phyloP scores from a whole-genome alignment of 2,329 filamentous ascomycete species.

The Ascosphaera aggregata region DNA sequence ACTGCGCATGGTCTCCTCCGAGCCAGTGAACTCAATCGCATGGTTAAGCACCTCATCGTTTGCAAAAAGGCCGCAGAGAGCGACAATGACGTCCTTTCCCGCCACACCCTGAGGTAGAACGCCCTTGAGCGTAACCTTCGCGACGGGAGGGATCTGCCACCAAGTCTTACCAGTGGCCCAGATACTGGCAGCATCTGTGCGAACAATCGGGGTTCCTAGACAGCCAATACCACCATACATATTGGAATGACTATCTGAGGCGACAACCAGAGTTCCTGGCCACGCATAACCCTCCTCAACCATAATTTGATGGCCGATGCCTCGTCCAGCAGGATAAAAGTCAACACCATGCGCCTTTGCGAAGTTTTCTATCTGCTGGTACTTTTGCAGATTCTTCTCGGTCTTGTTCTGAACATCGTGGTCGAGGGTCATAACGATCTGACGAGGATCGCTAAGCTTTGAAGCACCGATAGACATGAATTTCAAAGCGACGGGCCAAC shows the following conservation, averaged over 20 bases:
- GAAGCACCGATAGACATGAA: conserved; percentile 66
- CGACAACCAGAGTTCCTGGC: conserved; percentile 67
- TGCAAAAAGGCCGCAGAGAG: conserved; percentile 67
- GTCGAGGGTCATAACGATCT: conserved; percentile 66
- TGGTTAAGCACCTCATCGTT: conserved; percentile 80
- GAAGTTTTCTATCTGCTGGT: conserved; percentile 59
- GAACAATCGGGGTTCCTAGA: conserved; percentile 58
- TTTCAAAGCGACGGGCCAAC: conserved; percentile 51
- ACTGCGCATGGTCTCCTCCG: conserved; percentile 49
- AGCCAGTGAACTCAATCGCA: conserved; percentile 66
- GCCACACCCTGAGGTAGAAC: conserved; percentile 55
- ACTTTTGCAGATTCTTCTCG: conserved; percentile 62
- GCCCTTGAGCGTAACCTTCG: conserved; percentile 56
- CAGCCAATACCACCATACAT: conserved; percentile 64
- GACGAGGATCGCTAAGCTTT: conserved; percentile 43
- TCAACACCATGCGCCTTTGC: conserved; percentile 52
- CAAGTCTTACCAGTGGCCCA: conserved; percentile 68
- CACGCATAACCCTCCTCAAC: conserved; percentile 66
- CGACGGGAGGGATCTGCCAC: conserved; percentile 74
- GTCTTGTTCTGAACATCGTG: conserved; percentile 75
- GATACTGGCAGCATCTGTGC: conserved; percentile 69
- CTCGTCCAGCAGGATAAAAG: conserved; percentile 53
- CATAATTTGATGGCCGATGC: conserved; percentile 70
- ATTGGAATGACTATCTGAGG: conserved; percentile 46
- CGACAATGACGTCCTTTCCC: conserved; percentile 86